These are phyloP conservation scores for Nicotiana noctiflora DNA, from an alignment of 257 asterid species.

Conservation along the genomic window DNA sequence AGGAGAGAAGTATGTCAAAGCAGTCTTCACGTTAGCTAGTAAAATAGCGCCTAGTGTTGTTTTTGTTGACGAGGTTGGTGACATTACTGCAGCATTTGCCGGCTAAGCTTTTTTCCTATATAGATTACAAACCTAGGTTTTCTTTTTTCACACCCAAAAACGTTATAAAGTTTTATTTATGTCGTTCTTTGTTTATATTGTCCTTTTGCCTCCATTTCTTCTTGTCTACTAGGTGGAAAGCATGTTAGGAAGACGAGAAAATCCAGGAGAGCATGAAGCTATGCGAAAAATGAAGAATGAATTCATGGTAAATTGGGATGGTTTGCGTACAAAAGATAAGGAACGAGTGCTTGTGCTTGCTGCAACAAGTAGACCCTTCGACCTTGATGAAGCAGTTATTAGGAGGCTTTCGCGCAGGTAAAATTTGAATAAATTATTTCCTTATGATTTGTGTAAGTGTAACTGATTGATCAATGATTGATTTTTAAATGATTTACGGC, in stretches of 20 bases:
- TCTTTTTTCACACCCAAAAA: not conserved
- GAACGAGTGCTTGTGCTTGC: conserved; percentile 92
- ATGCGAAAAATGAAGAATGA: conserved; percentile 98
- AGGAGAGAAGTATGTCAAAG: conserved; percentile 86
- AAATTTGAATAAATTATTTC: not conserved
- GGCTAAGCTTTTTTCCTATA: too few species aligned
- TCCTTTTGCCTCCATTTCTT: not conserved
- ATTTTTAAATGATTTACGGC: not conserved
- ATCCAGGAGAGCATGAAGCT: conserved; percentile 95
- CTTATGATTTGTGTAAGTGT: conserved; percentile 4
- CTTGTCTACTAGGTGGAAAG: conserved; percentile 62
- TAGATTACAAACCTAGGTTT: not conserved
- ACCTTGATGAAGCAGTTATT: conserved; percentile 93
- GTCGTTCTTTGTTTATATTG: not conserved
- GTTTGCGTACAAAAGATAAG: conserved; percentile 85
- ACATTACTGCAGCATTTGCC: not conserved
- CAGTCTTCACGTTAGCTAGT: conserved; percentile 83
- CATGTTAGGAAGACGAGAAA: conserved; percentile 95
- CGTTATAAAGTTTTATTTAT: not conserved
- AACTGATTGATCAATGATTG: conserved; percentile 2
- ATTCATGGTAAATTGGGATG: conserved; percentile 95
- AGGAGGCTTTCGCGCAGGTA: conserved; percentile 95
- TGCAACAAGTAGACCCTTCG: conserved; percentile 91
- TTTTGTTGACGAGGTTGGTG: conserved; percentile 80
- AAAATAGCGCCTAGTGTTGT: conserved; percentile 82